A percentile compares a stretch with the other conserved stretches of the same genome.
phyloP scores from a whole-genome alignment of 2,329 filamentous ascomycete genomes.

The Phaeosphaeriaceae sp. region DNA sequence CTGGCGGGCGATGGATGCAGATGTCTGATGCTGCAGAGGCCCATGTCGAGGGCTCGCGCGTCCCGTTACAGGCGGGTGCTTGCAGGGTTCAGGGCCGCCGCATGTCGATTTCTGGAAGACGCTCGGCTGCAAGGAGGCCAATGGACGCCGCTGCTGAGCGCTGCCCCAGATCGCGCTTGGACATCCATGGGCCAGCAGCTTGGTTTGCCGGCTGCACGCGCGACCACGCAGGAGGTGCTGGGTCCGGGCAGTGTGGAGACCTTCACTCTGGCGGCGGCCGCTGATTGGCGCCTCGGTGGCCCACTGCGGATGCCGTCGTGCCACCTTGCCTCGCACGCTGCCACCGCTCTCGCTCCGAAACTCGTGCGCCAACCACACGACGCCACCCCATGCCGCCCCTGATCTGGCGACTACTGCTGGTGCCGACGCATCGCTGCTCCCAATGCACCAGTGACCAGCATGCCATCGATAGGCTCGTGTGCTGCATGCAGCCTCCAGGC shows the following conservation, averaged over 20 bases:
- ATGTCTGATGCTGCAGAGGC: conserved; percentile 31
- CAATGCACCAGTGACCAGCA: conserved; percentile 17
- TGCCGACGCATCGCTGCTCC: conserved; percentile 26
- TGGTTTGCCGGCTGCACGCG: conserved; percentile 41
- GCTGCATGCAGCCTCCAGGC: conserved; percentile 11
- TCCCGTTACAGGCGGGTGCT: conserved; percentile 26
- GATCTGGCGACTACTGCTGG: conserved; percentile 26
- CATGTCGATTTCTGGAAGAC: conserved; percentile 45
- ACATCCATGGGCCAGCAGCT: conserved; percentile 37
- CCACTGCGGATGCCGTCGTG: conserved; percentile 20
- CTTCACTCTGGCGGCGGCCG: conserved; percentile 5
- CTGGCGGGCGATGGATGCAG: conserved; percentile 25
- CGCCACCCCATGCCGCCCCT: conserved; percentile 31
- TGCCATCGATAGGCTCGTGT: conserved; percentile 15
- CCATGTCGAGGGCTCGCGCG: conserved; percentile 27
- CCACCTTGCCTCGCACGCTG: conserved; percentile 22
- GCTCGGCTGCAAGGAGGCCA: conserved; percentile 32
- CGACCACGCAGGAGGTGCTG: conserved; percentile 36
- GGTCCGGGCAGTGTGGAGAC: conserved; percentile 25
- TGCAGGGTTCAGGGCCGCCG: conserved; percentile 24
- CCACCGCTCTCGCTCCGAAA: conserved; percentile 35
- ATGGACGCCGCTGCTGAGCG: conserved; percentile 23
- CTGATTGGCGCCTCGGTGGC: conserved; percentile 18
- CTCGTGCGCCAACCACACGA: conserved; percentile 41
- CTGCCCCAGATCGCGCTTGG: conserved; percentile 44